Evolutionary conservation across 2,329 filamentous ascomycete genomes (phyloP).

Genomic region (Diaporthe longicolla): DNA sequence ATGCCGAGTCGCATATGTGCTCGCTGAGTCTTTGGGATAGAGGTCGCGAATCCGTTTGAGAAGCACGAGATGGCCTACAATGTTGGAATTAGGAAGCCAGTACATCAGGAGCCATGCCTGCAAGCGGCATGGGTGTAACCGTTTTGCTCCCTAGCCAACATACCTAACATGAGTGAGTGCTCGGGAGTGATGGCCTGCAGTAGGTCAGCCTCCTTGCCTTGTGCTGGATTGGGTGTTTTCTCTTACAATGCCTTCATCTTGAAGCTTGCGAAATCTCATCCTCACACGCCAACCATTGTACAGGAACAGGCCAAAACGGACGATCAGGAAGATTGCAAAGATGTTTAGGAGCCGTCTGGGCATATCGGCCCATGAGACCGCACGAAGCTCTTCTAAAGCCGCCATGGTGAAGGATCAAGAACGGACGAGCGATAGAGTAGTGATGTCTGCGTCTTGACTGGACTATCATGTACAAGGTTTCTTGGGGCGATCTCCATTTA

Average conservation of each 20-base stretch:
- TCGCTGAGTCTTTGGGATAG: constrained; percentile 26
- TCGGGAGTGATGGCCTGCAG: not conserved
- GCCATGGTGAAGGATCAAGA: not conserved
- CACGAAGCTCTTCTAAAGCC: not conserved
- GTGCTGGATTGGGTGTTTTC: rapidly evolving
- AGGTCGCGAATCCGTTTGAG: constrained; percentile 1
- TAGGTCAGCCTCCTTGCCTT: not conserved
- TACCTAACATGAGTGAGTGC: constrained; percentile 22
- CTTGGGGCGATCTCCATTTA: not conserved
- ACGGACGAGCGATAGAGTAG: not conserved
- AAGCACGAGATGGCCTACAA: constrained; percentile 12
- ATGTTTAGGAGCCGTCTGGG: constrained; percentile 21
- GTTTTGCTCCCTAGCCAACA: no score
- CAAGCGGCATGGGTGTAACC: no score
- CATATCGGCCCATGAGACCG: not conserved
- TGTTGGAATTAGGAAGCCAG: no score
- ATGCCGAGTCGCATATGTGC: constrained; percentile 18
- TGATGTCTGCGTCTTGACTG: not conserved
- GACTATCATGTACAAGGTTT: not conserved
- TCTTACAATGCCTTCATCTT: constrained; percentile 25
- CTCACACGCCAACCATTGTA: constrained; percentile 10
- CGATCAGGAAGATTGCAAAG: not conserved
- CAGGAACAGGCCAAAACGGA: constrained; percentile 10
- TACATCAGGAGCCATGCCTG: no score
- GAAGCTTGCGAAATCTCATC: constrained; percentile 23